Percentiles rank a stretch among this genome's conserved stretches.
Conservation (phyloP, 2,329 filamentous ascomycete species). For the Clarireedia monteithiana region DNA sequence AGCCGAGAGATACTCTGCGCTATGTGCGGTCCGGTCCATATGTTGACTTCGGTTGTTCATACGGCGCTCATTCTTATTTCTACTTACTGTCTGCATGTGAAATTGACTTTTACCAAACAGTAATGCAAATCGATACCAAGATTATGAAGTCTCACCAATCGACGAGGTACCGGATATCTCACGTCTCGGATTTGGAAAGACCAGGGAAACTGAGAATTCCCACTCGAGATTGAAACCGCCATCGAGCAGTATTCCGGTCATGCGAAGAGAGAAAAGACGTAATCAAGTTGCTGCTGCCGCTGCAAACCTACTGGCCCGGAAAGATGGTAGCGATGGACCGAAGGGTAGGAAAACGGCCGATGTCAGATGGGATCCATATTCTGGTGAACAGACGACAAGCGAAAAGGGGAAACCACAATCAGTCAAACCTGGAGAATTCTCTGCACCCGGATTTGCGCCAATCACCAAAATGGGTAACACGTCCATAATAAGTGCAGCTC, state of each 20-base stretch:
- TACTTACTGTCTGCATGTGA: background rate
- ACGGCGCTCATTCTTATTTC: background rate
- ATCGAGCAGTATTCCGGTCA: conserved; percentile 27
- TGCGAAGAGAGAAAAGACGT: conserved; percentile 26
- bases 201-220: conserved; percentile 1
- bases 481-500: conserved; percentile 20
- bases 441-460: conserved; percentile 20
- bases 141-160: conserved; percentile 35
- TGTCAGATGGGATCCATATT: conserved; percentile 56
- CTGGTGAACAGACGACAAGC: conserved; percentile 56
- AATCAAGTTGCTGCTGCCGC: conserved; percentile 23
- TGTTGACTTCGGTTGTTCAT: too few relatives aligned
- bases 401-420: conserved; percentile 47
- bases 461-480: conserved; percentile 17
- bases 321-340: conserved; percentile 16
- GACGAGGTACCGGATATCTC: conserved; percentile 27
- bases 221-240: conserved; percentile 11
- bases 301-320: conserved; percentile 20
- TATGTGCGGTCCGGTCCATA: background rate
- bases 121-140: conserved; percentile 14
- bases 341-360: conserved; percentile 29
- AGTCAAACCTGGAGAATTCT: conserved; percentile 46
- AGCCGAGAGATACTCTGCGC: background rate
- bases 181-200: conserved; percentile 13
- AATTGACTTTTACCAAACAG: conserved; percentile 10